Evolutionary conservation across 176 grass and related monocot genomes (phyloP).

Genomic region (Musa itinerans): DNA sequence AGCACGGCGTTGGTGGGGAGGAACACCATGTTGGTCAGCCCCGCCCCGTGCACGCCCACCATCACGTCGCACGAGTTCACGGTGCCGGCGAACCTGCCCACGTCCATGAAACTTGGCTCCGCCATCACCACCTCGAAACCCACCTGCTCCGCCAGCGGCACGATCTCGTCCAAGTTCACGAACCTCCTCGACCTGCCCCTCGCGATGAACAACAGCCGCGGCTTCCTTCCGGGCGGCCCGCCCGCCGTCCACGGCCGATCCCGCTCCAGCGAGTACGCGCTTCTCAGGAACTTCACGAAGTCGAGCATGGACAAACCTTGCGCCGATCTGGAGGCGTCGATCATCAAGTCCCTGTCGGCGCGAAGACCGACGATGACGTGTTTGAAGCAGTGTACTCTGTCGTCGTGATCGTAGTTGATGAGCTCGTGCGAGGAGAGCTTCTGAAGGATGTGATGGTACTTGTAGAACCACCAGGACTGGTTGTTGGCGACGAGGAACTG

Average conservation of each 20-base stretch:
- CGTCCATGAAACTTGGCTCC: conserved; percentile 26
- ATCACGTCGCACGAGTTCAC: no score
- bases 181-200: conserved; percentile 58
- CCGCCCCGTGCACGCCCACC: not conserved
- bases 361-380: conserved; percentile 47
- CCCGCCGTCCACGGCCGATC: conserved; percentile 8
- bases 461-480: conserved; percentile 48
- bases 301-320: conserved; percentile 45
- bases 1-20: conserved; percentile 36
- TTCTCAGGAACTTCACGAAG: conserved; percentile 48
- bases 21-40: conserved; percentile 76
- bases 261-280: conserved; percentile 38
- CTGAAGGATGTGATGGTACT: conserved; percentile 34
- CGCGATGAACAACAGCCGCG: conserved; percentile 47
- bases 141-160: conserved; percentile 8
- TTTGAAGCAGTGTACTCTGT: conserved; percentile 57
- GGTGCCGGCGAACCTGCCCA: no score
- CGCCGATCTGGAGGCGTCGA: conserved; percentile 33
- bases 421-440: conserved; percentile 50
- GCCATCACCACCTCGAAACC: conserved; percentile 40
- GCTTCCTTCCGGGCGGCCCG: conserved; percentile 3
- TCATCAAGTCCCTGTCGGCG: conserved; percentile 53
- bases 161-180: conserved; percentile 45
- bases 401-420: conserved; percentile 49
- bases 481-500: conserved; percentile 47